Conservation (phyloP, 177 flowering plant species). For the Vitis hybrid region DNA sequence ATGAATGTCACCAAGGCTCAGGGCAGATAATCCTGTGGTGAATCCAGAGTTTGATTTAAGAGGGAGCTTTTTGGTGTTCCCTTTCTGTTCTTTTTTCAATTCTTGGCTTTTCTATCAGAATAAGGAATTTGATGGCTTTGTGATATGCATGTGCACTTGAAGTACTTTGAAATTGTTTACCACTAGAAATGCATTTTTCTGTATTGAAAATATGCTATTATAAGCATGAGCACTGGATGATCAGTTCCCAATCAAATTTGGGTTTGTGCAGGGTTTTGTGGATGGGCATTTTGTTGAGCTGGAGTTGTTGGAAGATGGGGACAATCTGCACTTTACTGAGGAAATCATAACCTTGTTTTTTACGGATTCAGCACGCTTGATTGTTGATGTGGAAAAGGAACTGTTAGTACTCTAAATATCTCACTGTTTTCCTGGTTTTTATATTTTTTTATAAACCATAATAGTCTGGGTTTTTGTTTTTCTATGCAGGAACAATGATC, state of each 20-base stretch:
- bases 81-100: too few relatives aligned
- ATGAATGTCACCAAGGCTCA: too few relatives aligned
- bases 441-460: neutral
- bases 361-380: constrained; percentile 1
- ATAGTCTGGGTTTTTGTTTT: neutral
- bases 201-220: too few relatives aligned
- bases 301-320: constrained; percentile 11
- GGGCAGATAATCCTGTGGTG: too few relatives aligned
- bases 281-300: constrained; percentile 4
- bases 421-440: neutral
- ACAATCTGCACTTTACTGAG: constrained; percentile 17
- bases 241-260: neutral
- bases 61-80: too few relatives aligned
- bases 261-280: constrained; percentile 13
- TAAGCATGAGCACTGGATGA: too few relatives aligned
- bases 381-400: constrained; percentile 1
- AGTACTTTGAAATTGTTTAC: too few relatives aligned
- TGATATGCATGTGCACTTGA: too few relatives aligned
- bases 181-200: too few relatives aligned
- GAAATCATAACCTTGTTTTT: constrained; percentile 13
- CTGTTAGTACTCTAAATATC: constrained; percentile 5
- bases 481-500: constrained; percentile 4
- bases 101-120: too few relatives aligned
- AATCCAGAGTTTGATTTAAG: too few relatives aligned
- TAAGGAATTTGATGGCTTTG: too few relatives aligned